Conservation (phyloP, 2,329 filamentous ascomycete species). For the Pseudocercospora pini-densiflorae region DNA sequence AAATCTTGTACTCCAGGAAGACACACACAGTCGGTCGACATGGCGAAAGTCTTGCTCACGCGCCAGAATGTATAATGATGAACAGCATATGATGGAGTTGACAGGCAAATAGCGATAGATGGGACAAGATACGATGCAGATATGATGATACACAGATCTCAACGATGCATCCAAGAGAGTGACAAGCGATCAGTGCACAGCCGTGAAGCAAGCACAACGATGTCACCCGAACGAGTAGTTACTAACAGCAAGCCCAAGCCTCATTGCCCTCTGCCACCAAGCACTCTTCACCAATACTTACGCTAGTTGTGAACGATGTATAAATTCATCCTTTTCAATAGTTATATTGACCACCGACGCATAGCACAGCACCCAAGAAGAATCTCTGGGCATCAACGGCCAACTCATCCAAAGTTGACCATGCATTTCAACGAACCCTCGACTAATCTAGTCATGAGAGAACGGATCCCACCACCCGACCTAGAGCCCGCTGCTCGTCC, state of each 20-base stretch:
- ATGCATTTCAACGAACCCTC: not conserved
- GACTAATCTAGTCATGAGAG: not conserved
- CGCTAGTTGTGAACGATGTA: not conserved
- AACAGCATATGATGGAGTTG: slow-evolving; percentile 9
- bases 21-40: not conserved
- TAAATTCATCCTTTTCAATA: not conserved
- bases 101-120: slow-evolving; percentile 5
- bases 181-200: not conserved
- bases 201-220: not conserved
- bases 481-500: not conserved
- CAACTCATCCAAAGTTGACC: not conserved
- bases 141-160: not conserved
- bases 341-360: too few relatives aligned
- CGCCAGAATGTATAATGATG: slow-evolving; percentile 2
- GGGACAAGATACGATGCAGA: slow-evolving; percentile 1
- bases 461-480: not conserved
- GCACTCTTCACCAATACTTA: not conserved
- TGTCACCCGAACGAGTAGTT: not conserved
- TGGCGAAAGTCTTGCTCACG: not conserved
- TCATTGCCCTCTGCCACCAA: not conserved
- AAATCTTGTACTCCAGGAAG: too few relatives aligned
- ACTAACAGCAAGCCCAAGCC: not conserved
- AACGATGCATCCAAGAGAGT: not conserved
- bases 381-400: too few relatives aligned
- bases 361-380: too few relatives aligned